These are phyloP conservation scores for Plasmodium fragile DNA, from an alignment of 169 alveolate species.

Conservation along the genomic window DNA sequence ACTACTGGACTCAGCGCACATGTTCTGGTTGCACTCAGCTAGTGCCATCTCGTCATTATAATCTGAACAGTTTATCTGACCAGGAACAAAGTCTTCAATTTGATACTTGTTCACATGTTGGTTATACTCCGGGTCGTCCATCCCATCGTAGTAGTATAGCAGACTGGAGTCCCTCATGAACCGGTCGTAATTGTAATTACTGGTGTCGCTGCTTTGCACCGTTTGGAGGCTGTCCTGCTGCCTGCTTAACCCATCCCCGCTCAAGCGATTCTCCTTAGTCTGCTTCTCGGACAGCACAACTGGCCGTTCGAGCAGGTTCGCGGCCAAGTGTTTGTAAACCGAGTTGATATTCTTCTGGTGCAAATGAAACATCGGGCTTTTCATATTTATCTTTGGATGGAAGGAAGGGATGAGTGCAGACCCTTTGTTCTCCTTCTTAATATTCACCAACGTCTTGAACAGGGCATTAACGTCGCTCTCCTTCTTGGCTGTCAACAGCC, in stretches of 20 bases:
- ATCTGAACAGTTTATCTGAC: background rate
- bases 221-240: slow-evolving; percentile 5
- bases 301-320: slow-evolving; percentile 15
- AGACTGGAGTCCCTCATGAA: background rate
- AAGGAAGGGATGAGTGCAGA: slow-evolving; percentile 38
- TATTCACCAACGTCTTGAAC: background rate
- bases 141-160: slow-evolving; percentile 9
- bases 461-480: slow-evolving; percentile 17
- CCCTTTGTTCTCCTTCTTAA: slow-evolving; percentile 16
- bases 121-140: background rate
- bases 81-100: background rate
- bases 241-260: background rate
- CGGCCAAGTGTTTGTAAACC: slow-evolving; percentile 51
- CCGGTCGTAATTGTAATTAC: background rate
- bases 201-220: background rate
- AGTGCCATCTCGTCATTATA: background rate
- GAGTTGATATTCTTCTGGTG: slow-evolving; percentile 39
- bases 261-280: background rate
- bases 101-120: background rate
- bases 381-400: slow-evolving; percentile 74
- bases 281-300: background rate
- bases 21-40: background rate
- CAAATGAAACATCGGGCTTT: slow-evolving; percentile 18
- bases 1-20: background rate
- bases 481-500: slow-evolving; percentile 48